Evolutionary conservation across 75 land plant species (phyloP).

Genomic region (Cupressus sempervirens): DNA sequence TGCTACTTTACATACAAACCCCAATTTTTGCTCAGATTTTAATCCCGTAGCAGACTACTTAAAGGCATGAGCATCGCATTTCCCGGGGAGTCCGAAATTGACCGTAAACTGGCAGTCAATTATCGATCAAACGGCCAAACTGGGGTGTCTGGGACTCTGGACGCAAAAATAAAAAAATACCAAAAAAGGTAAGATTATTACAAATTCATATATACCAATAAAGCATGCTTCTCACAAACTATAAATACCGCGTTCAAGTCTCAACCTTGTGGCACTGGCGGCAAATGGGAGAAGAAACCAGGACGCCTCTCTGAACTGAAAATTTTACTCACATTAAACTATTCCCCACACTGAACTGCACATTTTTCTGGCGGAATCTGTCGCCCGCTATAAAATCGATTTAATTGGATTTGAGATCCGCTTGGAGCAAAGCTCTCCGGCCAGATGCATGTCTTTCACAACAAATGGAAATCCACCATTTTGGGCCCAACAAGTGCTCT

Average conservation of each 20-base stretch:
- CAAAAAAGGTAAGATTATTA: not conserved
- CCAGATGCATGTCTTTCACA: not conserved
- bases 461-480: not conserved
- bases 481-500: not conserved
- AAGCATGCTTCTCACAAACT: not conserved
- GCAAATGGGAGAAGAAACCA: not conserved
- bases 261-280: not conserved
- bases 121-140: not conserved
- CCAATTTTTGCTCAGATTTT: not conserved
- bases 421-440: not conserved
- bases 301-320: not conserved
- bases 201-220: not conserved
- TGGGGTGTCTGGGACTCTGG: not conserved
- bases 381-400: not conserved
- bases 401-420: not conserved
- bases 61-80: not conserved
- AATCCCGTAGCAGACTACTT: not conserved
- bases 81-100: not conserved
- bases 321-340: no score
- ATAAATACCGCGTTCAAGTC: not conserved
- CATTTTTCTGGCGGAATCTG: not conserved
- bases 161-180: no score
- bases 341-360: not conserved
- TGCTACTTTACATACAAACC: not conserved
- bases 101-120: not conserved